Conservation (phyloP, 805 yeast genomes). For the Schizosaccharomyces japonicus region DNA sequence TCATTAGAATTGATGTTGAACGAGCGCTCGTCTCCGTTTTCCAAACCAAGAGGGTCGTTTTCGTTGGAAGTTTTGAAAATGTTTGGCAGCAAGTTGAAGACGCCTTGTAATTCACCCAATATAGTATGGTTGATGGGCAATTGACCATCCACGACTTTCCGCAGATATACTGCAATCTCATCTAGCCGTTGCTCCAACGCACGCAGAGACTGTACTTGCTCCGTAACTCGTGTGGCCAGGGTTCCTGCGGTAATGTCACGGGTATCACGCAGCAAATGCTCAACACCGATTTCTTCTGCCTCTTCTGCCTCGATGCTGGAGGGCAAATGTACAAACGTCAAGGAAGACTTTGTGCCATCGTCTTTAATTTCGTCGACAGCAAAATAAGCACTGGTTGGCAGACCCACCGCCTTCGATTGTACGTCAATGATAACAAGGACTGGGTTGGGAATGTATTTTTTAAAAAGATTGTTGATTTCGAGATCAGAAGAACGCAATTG, state of each 20-base stretch:
- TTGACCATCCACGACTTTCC: constrained; percentile 41
- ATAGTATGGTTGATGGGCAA: constrained; percentile 79
- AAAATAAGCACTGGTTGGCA: constrained; percentile 85
- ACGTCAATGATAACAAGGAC: constrained; percentile 78
- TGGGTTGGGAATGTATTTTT: constrained; percentile 59
- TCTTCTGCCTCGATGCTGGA: constrained; percentile 89
- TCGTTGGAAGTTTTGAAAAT: constrained; percentile 18
- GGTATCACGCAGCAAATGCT: constrained; percentile 77
- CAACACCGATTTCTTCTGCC: constrained; percentile 98
- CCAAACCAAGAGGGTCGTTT: constrained; percentile 7
- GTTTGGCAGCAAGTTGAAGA: constrained; percentile 79
- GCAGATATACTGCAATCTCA: constrained; percentile 57
- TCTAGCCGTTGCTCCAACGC: constrained; percentile 60
- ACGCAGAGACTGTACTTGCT: constrained; percentile 66
- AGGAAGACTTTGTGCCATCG: constrained; percentile 80
- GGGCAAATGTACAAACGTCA: constrained; percentile 81
- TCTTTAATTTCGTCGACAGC: constrained; percentile 89
- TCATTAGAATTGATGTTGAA: constrained; percentile 86
- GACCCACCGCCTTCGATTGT: constrained; percentile 58
- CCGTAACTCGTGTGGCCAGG: constrained; percentile 63
- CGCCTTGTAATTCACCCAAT: constrained; percentile 78
- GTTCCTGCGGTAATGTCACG: constrained; percentile 93
- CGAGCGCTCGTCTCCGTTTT: constrained; percentile 32
- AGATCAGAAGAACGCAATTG: constrained; percentile 69
- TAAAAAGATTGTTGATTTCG: constrained; percentile 74